phyloP scores from a whole-genome alignment of 305 asterid species.

The Caryopteris hybrid region DNA sequence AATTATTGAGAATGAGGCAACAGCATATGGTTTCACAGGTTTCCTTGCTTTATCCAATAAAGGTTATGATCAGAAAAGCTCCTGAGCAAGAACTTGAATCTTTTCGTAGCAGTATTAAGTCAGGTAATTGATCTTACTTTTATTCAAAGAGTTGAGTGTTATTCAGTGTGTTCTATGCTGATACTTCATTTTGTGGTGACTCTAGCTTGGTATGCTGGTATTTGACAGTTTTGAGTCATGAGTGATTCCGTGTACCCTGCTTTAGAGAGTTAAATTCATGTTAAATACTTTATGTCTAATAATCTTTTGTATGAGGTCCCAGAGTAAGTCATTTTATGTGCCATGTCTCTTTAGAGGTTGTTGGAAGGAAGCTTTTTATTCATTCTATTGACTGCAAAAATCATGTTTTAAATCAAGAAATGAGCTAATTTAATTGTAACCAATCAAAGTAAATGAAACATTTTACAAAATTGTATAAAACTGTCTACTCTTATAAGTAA shows the following conservation, averaged over 20 bases:
- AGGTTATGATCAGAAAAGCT: constrained; percentile 49
- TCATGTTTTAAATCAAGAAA: neutral
- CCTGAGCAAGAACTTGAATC: constrained; percentile 91
- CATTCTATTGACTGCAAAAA: neutral
- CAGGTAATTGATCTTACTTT: constrained; percentile 45
- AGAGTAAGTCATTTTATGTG: constrained; percentile 13
- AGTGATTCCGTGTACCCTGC: constrained; percentile 3
- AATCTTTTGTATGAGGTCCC: constrained; percentile 10
- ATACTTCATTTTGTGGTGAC: constrained; percentile 8
- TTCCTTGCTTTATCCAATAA: constrained; percentile 81
- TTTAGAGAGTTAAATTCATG: constrained; percentile 12
- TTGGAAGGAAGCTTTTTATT: neutral
- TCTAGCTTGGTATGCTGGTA: neutral
- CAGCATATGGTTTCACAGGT: constrained; percentile 80
- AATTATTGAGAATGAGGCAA: constrained; percentile 65
- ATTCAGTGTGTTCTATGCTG: neutral
- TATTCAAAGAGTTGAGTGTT: neutral
- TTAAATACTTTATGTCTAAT: neutral
- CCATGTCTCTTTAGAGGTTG: constrained; percentile 8
- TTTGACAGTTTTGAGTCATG: neutral
- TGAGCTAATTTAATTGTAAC: neutral
- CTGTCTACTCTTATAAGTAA: neutral
- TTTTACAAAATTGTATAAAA: neutral
- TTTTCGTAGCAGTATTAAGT: constrained; percentile 50
- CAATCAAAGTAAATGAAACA: neutral